Percentiles rank a stretch among this genome's conserved stretches.
Evolutionary conservation across 192 early-diverging fungal species (phyloP).

Genomic region (Gryganskiella cystojenkinii): DNA sequence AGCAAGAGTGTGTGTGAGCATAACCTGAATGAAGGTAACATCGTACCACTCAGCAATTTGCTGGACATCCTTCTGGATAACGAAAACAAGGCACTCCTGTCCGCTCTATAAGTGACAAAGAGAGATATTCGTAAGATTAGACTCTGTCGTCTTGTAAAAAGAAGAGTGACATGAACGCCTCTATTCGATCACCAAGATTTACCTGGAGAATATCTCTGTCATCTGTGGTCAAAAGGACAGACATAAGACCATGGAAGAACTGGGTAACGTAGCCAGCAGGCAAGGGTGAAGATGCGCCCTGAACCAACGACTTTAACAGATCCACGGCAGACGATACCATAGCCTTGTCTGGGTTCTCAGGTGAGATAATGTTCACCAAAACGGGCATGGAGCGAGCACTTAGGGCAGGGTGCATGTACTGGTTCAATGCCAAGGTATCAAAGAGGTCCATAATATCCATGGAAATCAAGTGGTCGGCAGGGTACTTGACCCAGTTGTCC

Average conservation of each 20-base stretch:
- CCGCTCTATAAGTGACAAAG: slow-evolving; percentile 74
- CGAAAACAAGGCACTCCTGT: slow-evolving; percentile 82
- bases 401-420: slow-evolving; percentile 69
- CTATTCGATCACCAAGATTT: not conserved
- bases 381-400: slow-evolving; percentile 80
- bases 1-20: too few relatives aligned
- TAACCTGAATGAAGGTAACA: not conserved
- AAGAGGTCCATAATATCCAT: slow-evolving; percentile 84
- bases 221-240: slow-evolving; percentile 70
- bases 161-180: too few relatives aligned
- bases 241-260: slow-evolving; percentile 87
- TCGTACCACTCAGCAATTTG: slow-evolving; percentile 82
- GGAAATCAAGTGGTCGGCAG: slow-evolving; percentile 80
- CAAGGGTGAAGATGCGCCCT: slow-evolving; percentile 77
- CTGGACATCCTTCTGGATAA: slow-evolving; percentile 82
- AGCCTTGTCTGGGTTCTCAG: slow-evolving; percentile 41
- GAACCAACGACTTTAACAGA: slow-evolving; percentile 76
- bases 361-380: slow-evolving; percentile 55
- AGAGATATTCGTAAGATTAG: too few relatives aligned
- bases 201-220: slow-evolving; percentile 87
- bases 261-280: slow-evolving; percentile 75
- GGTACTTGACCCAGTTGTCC: slow-evolving; percentile 82
- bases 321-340: slow-evolving; percentile 72
- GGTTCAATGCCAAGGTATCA: slow-evolving; percentile 78
- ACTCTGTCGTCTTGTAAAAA: too few relatives aligned